phyloP scores from a whole-genome alignment of 108 stramenopile genomes.

The Nannochloropsis salina region DNA sequence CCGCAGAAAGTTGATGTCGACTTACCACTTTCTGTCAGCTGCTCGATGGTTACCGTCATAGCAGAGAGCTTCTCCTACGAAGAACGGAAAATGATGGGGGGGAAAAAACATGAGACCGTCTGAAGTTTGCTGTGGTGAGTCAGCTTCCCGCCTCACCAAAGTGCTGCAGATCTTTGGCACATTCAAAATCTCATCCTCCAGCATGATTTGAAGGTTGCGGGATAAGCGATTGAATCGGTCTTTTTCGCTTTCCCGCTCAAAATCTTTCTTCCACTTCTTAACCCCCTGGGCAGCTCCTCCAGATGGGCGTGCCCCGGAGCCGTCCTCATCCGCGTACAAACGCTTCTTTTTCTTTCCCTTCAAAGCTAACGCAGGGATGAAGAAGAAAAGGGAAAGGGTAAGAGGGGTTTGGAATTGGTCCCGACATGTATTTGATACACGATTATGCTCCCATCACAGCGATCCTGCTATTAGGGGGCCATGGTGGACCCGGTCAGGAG shows the following conservation, averaged over 20 bases:
- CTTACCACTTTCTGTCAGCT: conserved; percentile 16
- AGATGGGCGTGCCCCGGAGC: neutral
- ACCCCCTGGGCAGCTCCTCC: neutral
- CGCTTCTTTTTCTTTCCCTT: neutral
- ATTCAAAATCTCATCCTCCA: neutral
- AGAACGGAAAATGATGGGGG: neutral
- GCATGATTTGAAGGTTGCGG: neutral
- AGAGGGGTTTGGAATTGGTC: neutral
- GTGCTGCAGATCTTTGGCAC: neutral
- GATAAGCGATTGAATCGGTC: conserved; percentile 12
- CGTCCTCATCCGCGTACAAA: neutral
- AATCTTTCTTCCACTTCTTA: conserved; percentile 1
- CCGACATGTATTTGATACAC: too few relatives aligned
- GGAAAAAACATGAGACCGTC: neutral
- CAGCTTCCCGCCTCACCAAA: neutral
- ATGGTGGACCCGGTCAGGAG: too few relatives aligned
- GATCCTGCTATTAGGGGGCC: too few relatives aligned
- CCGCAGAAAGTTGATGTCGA: neutral
- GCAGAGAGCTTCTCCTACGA: neutral
- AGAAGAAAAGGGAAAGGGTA: neutral
- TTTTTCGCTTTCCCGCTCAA: conserved; percentile 15
- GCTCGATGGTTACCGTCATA: neutral
- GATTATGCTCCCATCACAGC: too few relatives aligned
- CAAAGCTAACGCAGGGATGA: neutral
- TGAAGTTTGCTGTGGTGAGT: neutral